phyloP scores from a whole-genome alignment of 352 stramenopile genomes.

The Phytophthora colocasiae region DNA sequence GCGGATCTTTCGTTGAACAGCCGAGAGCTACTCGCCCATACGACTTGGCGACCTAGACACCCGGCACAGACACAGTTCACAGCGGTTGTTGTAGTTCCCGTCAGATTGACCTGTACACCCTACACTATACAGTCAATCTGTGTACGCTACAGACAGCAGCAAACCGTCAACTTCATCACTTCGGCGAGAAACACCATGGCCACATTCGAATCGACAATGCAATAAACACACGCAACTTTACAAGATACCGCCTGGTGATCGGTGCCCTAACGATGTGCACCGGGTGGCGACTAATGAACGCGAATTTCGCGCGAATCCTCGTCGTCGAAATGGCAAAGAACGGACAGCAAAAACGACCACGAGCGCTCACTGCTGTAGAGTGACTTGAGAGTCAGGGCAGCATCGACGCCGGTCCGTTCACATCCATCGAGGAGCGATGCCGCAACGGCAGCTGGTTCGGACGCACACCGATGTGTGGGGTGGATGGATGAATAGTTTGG shows the following conservation, averaged over 20 bases:
- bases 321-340: conserved; percentile 7
- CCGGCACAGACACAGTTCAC: too few relatives aligned
- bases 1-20: neutral
- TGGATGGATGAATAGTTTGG: neutral
- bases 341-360: too few relatives aligned
- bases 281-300: conserved; percentile 28
- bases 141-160: neutral
- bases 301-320: too few relatives aligned
- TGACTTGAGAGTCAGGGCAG: too few relatives aligned
- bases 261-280: conserved; percentile 10
- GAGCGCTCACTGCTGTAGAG: too few relatives aligned
- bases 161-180: neutral
- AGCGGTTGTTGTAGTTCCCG: neutral
- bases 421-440: neutral
- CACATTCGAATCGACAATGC: neutral
- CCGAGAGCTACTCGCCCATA: conserved; percentile 11
- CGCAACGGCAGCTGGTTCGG: conserved; percentile 4
- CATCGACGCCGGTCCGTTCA: too few relatives aligned
- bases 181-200: too few relatives aligned
- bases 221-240: conserved; percentile 5
- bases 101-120: neutral
- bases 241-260: conserved; percentile 15
- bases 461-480: neutral
- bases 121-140: too few relatives aligned
- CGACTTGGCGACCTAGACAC: neutral